phyloP scores from a whole-genome alignment of 345 rosid genomes.

The Gossypium turneri region DNA sequence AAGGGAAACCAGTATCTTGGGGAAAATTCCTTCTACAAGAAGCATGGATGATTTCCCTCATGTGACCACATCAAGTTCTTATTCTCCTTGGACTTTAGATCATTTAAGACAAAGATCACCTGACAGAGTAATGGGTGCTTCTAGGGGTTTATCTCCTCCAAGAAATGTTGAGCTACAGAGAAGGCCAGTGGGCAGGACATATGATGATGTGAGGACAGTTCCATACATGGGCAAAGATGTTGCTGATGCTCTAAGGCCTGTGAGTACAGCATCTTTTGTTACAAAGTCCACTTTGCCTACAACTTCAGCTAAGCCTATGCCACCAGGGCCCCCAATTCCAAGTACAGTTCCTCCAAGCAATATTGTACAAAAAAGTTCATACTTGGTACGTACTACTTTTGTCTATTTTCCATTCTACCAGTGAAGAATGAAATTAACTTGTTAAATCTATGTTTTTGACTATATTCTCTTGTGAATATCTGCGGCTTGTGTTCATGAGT shows the following conservation, averaged over 20 bases:
- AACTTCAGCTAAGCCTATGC: conserved; percentile 46
- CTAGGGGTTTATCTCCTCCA: conserved; percentile 63
- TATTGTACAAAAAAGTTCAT: conserved; percentile 43
- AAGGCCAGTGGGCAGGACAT: conserved; percentile 49
- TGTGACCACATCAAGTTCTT: conserved; percentile 42
- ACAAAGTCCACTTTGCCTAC: conserved; percentile 52
- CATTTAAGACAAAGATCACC: conserved; percentile 69
- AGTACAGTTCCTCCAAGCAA: conserved; percentile 47
- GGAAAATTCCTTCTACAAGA: conserved; percentile 49
- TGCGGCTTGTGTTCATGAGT: not conserved
- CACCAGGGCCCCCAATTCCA: conserved; percentile 33
- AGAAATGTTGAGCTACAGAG: conserved; percentile 44
- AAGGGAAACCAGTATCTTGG: conserved; percentile 38
- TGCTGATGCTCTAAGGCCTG: conserved; percentile 45
- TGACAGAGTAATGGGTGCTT: conserved; percentile 43
- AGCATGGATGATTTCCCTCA: conserved; percentile 43
- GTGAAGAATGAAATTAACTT: not conserved
- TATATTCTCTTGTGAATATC: not conserved
- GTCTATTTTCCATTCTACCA: not conserved
- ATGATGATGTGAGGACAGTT: conserved; percentile 51
- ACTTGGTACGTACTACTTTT: conserved; percentile 42
- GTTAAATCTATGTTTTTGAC: not conserved
- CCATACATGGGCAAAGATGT: conserved; percentile 58
- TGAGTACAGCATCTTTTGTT: conserved; percentile 40
- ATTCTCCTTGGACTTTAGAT: conserved; percentile 67